These are phyloP conservation scores for Ricinus communis DNA, from an alignment of 345 rosid species.

Conservation along the genomic window DNA sequence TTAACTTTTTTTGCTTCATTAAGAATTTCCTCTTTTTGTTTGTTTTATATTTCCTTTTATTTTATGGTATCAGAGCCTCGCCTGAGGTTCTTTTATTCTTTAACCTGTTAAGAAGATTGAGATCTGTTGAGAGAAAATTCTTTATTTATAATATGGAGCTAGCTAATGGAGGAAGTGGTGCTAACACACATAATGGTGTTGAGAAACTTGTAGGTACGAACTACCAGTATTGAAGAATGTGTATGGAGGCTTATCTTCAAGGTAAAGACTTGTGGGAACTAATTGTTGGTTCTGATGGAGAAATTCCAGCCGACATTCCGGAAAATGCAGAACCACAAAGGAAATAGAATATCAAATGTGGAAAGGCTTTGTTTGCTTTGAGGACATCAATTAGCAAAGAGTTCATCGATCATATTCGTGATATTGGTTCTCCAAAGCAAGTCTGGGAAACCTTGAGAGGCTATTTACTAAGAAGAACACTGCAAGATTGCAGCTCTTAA, in stretches of 20 bases:
- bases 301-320: not conserved
- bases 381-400: conserved; percentile 6
- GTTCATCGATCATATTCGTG: conserved; percentile 18
- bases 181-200: not conserved
- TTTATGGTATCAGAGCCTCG: not conserved
- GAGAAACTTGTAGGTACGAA: conserved; percentile 6
- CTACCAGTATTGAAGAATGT: conserved; percentile 5
- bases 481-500: not conserved
- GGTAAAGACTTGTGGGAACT: not conserved
- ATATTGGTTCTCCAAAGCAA: not conserved
- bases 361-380: not conserved
- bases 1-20: too few relatives aligned
- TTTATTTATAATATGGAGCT: too few relatives aligned
- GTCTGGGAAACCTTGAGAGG: not conserved
- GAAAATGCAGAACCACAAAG: not conserved
- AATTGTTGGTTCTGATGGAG: not conserved
- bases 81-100: not conserved
- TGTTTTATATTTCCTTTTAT: too few relatives aligned
- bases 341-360: conserved; percentile 6
- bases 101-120: not conserved
- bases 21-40: too few relatives aligned
- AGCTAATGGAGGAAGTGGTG: not conserved
- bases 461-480: not conserved
- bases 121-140: too few relatives aligned
- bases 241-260: conserved; percentile 11